Evolutionary conservation across 352 stramenopile genomes (phyloP), one percentile per base, ranked within the genome.

Genomic region (Phytophthora cajani): DNA sequence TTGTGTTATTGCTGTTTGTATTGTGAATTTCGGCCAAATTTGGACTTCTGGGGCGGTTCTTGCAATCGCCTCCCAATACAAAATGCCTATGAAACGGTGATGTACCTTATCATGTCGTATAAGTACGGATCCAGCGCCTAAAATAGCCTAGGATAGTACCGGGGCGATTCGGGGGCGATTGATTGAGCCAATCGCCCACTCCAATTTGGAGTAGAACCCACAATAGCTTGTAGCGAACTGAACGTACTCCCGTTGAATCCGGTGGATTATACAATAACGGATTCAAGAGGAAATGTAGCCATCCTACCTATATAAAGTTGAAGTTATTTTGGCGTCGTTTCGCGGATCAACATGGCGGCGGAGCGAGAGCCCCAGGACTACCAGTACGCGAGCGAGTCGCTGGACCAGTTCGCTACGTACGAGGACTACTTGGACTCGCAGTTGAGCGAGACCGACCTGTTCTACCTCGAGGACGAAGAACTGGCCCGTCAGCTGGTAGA

Each of bases 341-440:
- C 57, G 32, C 12, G n/a, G 49, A 8, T 36, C 21, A 73, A 32
- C 17, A 91, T 89, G 80, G 47, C 74, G 30, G 84, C 74, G 30
- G 84, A 91, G 33, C 71, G 78, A 44, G 82, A 89, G 55, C 78
- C 80, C 5, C 81, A 89, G 53, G 84, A 90, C 42, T 87, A 87
- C 51, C 81, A 90, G 63, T 91, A 89, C 58, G 80, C 80, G 23
- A 88, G 80, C 60, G 92, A 97, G 62, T 93, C 88, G 6, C 74
- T 98, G 27, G 92, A 98, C 59, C 80, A 95, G 58, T 98, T 95
- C 61, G 85, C 87, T 10, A 97, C 92, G 16, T 98, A 98, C 70
- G 94, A 98, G 75, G 95, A 98, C 57, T 98, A 98, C 64, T 78
- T 98, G 40, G 93, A 98, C 74, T 91, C 89, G 4, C 95, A 98